Conservation (phyloP, 73 alveolate species). For the Effrenium voratum region DNA sequence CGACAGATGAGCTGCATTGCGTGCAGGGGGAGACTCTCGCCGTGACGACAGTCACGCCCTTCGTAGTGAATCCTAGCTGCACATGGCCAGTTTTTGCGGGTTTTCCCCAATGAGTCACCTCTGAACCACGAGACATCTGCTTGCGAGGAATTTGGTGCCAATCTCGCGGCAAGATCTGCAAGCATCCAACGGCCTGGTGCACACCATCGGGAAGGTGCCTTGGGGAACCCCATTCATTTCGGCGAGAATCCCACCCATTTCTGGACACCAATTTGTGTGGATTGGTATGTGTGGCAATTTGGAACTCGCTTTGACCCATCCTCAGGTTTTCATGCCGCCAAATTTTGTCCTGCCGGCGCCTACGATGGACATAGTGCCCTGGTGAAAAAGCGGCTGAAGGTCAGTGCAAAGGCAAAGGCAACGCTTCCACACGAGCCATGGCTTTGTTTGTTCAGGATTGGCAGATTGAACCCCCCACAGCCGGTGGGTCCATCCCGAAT, state of each 20-base stretch:
- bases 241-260: not conserved
- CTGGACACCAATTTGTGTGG: not conserved
- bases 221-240: too few relatives aligned
- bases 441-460: too few relatives aligned
- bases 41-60: constrained; percentile 36
- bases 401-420: too few relatives aligned
- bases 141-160: constrained; percentile 30
- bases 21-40: constrained; percentile 37
- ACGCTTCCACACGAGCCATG: too few relatives aligned
- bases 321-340: constrained; percentile 54
- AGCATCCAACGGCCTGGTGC: constrained; percentile 50
- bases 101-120: not conserved
- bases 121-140: not conserved
- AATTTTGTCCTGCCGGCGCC: constrained; percentile 43
- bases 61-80: constrained; percentile 18
- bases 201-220: constrained; percentile 22
- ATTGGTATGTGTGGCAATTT: too few relatives aligned
- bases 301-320: too few relatives aligned
- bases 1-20: not conserved
- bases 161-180: constrained; percentile 47
- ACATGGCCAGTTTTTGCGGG: not conserved
- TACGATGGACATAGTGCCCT: not conserved
- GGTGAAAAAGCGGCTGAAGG: too few relatives aligned
- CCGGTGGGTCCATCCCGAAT: too few relatives aligned
- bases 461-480: too few relatives aligned